phyloP scores from a whole-genome alignment of 176 grass and related monocot species.

The Avena insularis region DNA sequence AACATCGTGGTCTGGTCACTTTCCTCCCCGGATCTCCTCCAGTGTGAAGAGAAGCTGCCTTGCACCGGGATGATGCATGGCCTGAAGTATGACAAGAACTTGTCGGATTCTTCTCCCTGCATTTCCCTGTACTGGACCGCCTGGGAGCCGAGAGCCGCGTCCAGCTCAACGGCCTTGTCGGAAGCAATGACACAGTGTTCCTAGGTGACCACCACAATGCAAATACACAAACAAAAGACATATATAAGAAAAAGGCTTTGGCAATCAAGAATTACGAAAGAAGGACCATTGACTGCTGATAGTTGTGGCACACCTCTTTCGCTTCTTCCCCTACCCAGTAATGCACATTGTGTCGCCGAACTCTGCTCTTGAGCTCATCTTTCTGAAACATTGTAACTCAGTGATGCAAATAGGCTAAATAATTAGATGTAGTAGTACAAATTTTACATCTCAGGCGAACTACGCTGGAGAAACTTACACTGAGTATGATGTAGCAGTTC shows the following conservation, averaged over 20 bases:
- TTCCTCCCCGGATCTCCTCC: constrained; percentile 38
- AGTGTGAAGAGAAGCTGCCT: constrained; percentile 55
- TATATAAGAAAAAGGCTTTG: constrained; percentile 1
- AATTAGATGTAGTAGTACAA: neutral
- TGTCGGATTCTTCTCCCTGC: constrained; percentile 80
- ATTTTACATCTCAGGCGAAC: neutral
- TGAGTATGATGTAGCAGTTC: constrained; percentile 71
- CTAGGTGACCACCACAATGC: constrained; percentile 48
- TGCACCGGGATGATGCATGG: constrained; percentile 82
- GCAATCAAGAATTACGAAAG: neutral
- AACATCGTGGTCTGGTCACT: constrained; percentile 59
- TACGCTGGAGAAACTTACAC: constrained; percentile 45
- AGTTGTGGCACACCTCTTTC: constrained; percentile 53
- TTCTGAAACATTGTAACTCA: constrained; percentile 54
- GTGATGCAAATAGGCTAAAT: neutral
- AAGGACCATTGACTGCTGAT: neutral
- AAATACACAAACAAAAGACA: constrained; percentile 13
- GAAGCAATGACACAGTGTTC: constrained; percentile 69
- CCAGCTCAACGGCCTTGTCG: constrained; percentile 81
- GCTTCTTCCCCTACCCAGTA: constrained; percentile 87
- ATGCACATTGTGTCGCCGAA: constrained; percentile 67
- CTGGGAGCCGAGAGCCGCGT: constrained; percentile 70
- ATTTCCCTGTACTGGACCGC: constrained; percentile 78
- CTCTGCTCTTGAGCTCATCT: constrained; percentile 61
- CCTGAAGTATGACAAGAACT: constrained; percentile 93